phyloP scores from a whole-genome alignment of 2,329 filamentous ascomycete genomes.

The Zymoseptoria brevis region DNA sequence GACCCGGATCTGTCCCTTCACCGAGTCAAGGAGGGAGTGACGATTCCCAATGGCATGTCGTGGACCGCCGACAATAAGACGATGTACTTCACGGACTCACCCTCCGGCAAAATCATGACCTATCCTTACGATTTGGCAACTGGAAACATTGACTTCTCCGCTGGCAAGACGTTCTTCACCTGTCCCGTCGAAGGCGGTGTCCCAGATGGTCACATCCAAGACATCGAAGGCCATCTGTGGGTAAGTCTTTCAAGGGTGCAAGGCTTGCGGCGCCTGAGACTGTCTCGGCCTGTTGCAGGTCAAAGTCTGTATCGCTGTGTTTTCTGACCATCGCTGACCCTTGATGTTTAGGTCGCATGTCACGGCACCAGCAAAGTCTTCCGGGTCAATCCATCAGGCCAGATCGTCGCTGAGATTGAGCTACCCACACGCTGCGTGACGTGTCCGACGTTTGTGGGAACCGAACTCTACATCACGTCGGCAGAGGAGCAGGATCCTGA shows the following conservation, averaged over 20 bases:
- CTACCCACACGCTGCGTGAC: slow-evolving; percentile 74
- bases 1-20: slow-evolving; percentile 53
- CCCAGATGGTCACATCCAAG: slow-evolving; percentile 79
- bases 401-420: slow-evolving; percentile 64
- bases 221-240: slow-evolving; percentile 67
- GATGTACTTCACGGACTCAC: slow-evolving; percentile 61
- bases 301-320: too few species aligned
- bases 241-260: too few species aligned
- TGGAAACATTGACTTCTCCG: slow-evolving; percentile 56
- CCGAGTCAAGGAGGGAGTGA: slow-evolving; percentile 47
- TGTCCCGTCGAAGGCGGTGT: slow-evolving; percentile 55
- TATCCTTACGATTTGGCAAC: slow-evolving; percentile 64
- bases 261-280: too few species aligned
- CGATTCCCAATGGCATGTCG: slow-evolving; percentile 43
- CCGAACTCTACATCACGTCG: slow-evolving; percentile 68
- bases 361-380: slow-evolving; percentile 71
- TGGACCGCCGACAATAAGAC: slow-evolving; percentile 63
- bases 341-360: slow-evolving; percentile 50
- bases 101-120: slow-evolving; percentile 59
- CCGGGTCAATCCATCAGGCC: slow-evolving; percentile 61
- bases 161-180: slow-evolving; percentile 64
- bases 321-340: too few species aligned
- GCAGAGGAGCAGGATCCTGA: slow-evolving; percentile 62
- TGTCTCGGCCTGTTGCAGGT: too few species aligned
- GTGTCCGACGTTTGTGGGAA: slow-evolving; percentile 71